A percentile compares a stretch with the other conserved stretches of the same genome.
These are phyloP conservation scores for Hsuehochloa calcarea DNA, from an alignment of 176 grass and related monocot genomes.

Conservation along the genomic window DNA sequence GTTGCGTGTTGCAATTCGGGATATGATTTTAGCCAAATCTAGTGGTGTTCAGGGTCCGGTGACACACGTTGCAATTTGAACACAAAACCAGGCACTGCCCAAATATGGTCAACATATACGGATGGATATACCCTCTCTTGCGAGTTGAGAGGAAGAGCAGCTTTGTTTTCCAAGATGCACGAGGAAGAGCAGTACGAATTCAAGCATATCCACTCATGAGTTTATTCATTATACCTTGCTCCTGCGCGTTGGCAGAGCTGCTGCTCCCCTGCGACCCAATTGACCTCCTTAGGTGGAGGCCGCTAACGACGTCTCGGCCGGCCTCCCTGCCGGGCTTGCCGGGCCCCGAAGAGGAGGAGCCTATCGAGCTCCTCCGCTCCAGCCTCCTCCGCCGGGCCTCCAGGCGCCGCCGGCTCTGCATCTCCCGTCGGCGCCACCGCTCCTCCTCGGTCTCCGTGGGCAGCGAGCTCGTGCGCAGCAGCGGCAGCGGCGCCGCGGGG, in stretches of 20 bases:
- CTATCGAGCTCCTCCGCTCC: conserved; percentile 66
- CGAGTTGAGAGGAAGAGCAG: not conserved
- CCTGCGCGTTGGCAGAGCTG: conserved; percentile 25
- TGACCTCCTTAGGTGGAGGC: conserved; percentile 32
- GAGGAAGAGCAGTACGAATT: not conserved
- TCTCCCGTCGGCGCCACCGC: conserved; percentile 62
- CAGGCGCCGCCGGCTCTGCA: conserved; percentile 61
- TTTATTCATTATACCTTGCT: conserved; percentile 37
- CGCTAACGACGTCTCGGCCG: not conserved
- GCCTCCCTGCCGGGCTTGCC: conserved; percentile 10
- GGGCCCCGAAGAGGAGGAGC: not conserved
- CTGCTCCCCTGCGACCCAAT: conserved; percentile 52
- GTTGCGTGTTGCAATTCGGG: not conserved
- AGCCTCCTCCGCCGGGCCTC: conserved; percentile 74
- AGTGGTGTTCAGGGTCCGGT: not conserved
- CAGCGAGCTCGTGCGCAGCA: conserved; percentile 74
- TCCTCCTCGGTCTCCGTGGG: conserved; percentile 78
- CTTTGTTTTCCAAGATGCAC: not conserved
- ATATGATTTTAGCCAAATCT: not conserved
- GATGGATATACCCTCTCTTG: not conserved
- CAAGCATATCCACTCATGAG: not conserved
- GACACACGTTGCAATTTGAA: not conserved
- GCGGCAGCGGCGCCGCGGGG: conserved; percentile 38
- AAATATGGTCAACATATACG: not conserved
- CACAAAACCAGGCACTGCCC: not conserved